Percentiles rank a stretch among this genome's conserved stretches.
Evolutionary conservation across 306 rosid species (phyloP).

Genomic region (Mucuna pruriens): DNA sequence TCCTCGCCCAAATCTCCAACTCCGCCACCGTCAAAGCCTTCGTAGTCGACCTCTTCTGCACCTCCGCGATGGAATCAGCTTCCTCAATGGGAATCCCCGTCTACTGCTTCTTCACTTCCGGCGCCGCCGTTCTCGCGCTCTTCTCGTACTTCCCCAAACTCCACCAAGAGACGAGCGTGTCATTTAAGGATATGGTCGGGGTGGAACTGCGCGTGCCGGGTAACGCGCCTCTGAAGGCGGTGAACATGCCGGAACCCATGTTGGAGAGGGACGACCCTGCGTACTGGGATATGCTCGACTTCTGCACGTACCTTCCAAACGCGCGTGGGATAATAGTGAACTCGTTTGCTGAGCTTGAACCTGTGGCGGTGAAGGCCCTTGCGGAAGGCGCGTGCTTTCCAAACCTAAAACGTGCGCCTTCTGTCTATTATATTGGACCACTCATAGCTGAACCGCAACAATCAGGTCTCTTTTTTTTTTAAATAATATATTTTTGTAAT

Average conservation of each 20-base stretch:
- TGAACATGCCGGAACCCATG: constrained; percentile 21
- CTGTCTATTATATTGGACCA: constrained; percentile 37
- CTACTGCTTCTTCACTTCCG: constrained; percentile 40
- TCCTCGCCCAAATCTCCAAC: neutral
- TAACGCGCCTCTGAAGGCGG: constrained; percentile 5
- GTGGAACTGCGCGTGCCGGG: constrained; percentile 36
- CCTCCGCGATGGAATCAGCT: neutral
- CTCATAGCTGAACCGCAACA: constrained; percentile 34
- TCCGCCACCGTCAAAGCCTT: constrained; percentile 4
- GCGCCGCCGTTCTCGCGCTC: constrained; percentile 27
- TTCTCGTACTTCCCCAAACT: constrained; percentile 25
- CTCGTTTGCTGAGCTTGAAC: constrained; percentile 34
- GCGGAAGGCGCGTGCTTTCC: constrained; percentile 32
- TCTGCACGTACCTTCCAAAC: neutral
- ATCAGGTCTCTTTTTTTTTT: neutral
- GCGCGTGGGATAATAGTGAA: constrained; percentile 38
- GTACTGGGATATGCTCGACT: constrained; percentile 32
- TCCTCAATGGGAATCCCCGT: constrained; percentile 13
- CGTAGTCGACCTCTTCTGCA: constrained; percentile 38
- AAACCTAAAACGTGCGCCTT: neutral
- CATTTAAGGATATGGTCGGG: constrained; percentile 29
- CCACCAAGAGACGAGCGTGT: neutral
- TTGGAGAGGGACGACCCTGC: constrained; percentile 30
- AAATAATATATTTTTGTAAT: too few species aligned
- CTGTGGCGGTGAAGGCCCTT: constrained; percentile 19